A percentile compares a stretch with the other conserved stretches of the same genome.
These are phyloP conservation scores for Lithohypha guttulata DNA, from an alignment of 2,329 filamentous ascomycete genomes.

Conservation along the genomic window DNA sequence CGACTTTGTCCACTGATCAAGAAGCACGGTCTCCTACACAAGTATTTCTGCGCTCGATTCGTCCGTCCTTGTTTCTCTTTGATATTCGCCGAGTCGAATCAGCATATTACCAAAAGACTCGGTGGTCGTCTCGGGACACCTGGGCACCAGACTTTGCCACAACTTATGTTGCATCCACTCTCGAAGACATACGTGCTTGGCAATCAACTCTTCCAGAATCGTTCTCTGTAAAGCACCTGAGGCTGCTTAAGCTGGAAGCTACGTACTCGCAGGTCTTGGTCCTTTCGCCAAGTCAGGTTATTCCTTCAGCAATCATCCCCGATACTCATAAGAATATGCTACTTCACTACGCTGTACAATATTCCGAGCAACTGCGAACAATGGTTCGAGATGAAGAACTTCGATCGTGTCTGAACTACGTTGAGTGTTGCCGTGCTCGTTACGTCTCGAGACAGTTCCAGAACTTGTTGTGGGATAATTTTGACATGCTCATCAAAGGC, in stretches of 20 bases:
- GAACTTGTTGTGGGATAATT: conserved; percentile 44
- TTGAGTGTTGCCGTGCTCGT: conserved; percentile 76
- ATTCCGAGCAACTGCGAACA: conserved; percentile 62
- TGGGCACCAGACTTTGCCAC: conserved; percentile 60
- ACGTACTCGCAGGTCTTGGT: conserved; percentile 88
- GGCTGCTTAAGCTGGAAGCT: conserved; percentile 77
- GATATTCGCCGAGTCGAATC: conserved; percentile 78
- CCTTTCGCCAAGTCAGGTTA: conserved; percentile 65
- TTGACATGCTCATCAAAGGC: conserved; percentile 33
- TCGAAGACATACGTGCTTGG: conserved; percentile 60
- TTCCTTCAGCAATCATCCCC: conserved; percentile 51
- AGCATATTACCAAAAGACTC: conserved; percentile 77
- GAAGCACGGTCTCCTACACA: conserved; percentile 21
- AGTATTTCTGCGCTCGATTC: conserved; percentile 47
- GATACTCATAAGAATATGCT: conserved; percentile 70
- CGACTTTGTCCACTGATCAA: conserved; percentile 38
- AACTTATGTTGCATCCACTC: conserved; percentile 30
- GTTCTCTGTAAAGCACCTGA: conserved; percentile 54
- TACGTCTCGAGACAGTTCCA: conserved; percentile 53
- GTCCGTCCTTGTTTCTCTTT: conserved; percentile 67
- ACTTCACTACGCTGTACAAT: conserved; percentile 78
- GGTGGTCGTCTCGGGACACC: conserved; percentile 47
- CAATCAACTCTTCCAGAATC: conserved; percentile 60
- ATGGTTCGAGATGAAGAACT: conserved; percentile 51
- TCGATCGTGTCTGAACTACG: conserved; percentile 66